A percentile compares a stretch with the other conserved stretches of the same genome.
phyloP scores from a whole-genome alignment of 2,329 filamentous ascomycete species.

The Escovopsis sp. region DNA sequence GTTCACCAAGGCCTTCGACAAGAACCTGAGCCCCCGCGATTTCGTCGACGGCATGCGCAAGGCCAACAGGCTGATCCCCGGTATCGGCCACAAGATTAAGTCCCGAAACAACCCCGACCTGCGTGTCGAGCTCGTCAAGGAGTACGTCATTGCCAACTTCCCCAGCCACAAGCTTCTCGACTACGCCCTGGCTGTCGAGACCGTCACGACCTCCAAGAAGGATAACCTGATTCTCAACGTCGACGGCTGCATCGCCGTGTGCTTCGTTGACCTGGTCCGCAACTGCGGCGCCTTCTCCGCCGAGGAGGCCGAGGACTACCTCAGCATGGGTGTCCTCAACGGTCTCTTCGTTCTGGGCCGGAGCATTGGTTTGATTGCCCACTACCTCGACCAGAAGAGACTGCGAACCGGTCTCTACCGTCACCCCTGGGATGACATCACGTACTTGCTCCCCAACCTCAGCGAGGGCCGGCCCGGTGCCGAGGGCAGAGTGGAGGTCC shows the following conservation, averaged over 20 bases:
- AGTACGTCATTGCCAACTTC: conserved; percentile 96
- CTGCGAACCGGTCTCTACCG: conserved; percentile 96
- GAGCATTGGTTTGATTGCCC: conserved; percentile 96
- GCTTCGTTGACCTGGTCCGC: conserved; percentile 94
- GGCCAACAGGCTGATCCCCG: conserved; percentile 99
- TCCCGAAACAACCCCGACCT: conserved; percentile 99
- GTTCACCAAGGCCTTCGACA: conserved; percentile 96
- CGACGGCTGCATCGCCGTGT: conserved; percentile 93
- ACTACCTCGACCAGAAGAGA: conserved; percentile 99
- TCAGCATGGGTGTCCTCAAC: conserved; percentile 98
- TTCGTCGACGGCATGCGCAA: conserved; percentile 99
- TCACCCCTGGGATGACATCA: conserved; percentile 98
- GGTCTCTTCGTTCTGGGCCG: conserved; percentile 96
- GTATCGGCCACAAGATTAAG: conserved; percentile 99
- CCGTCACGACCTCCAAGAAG: conserved; percentile 98
- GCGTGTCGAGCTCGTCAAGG: conserved; percentile 97
- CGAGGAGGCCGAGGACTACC: conserved; percentile 97
- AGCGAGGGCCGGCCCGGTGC: conserved; percentile 54
- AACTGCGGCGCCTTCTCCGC: conserved; percentile 94
- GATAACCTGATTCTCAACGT: conserved; percentile 99
- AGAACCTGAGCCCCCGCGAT: conserved; percentile 93
- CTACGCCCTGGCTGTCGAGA: conserved; percentile 95
- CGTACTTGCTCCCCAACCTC: conserved; percentile 77
- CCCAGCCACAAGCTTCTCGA: conserved; percentile 95
- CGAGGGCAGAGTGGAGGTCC: conserved; percentile 83